Base-by-base conservation (phyloP, 2,329 filamentous ascomycete genomes). In the Fusarium cicatricum region DNA sequence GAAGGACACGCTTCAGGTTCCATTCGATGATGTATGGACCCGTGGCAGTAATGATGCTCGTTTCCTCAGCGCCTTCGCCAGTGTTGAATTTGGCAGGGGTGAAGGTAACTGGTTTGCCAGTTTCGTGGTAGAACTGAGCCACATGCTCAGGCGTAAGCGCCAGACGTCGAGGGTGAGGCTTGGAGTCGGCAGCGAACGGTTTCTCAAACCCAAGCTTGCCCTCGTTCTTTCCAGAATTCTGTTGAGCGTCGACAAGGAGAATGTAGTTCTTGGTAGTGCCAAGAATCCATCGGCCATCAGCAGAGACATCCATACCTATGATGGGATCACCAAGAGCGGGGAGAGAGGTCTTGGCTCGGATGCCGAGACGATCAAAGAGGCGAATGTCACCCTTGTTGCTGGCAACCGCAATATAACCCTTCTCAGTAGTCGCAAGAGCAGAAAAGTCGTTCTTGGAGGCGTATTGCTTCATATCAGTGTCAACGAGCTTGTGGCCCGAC, bases 171-270 rank as follows among this genome's bases (percentile, higher is more conserved):
- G 95, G 95, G 69, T 96, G 92, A 2, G 95, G 95, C 76, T 99
- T 99, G 16, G 88, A 85, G 72, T 97, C 93, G 64, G 96, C 96
- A 3, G 90, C 88, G 70, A 99, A 99, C 0, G 91, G 82, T 73
- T 90, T 93, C 76, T 99, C 93, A 71, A 99, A 99, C 2, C 95
- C 95, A n/a, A 99, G 88, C 76, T 97, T 97, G 71, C 95, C 95
- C 71, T 95, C 92, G 64, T 98, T 96, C 82, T 97, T 98, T 73
- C 95, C 95, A 1, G 88, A 85, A 71, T 95, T 92, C 71, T 99
- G 95, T 66, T 94, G 77, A 1, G 92, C 87, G 71, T 99, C 95
- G 60, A 99, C 92, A 58, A 99, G 88, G 8, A 99, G 85, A 11
- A 99, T 86, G 72, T 98, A 99, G 4, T 94, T 99, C 39, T 90